Evolutionary conservation across 441 rosid species (phyloP), one percentile per base, ranked within the genome.

Genomic region (Populus hybrid): DNA sequence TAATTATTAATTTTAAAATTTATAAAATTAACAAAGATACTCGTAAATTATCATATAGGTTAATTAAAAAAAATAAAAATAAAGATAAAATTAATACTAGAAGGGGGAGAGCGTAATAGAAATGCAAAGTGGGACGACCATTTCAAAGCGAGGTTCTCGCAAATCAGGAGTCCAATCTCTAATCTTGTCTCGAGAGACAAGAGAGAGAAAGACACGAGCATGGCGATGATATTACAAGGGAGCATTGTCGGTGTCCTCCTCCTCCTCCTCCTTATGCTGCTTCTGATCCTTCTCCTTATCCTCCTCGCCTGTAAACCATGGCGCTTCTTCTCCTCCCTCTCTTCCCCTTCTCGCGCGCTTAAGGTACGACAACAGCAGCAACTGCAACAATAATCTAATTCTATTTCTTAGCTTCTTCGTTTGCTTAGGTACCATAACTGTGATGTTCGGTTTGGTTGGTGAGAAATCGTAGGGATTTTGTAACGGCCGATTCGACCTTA

Each of bases 241-340:
- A 83, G 77, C 91, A 85, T 88, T 88, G 79, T 86, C 79, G 87
- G 84, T 79, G 70, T 24, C 24, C 24, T 85, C 81, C 74, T 82
- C 63, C 82, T 89, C 20, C 57, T 50, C 72, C 82, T 88, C 76
- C 89, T 95, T 79, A 84, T 93, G 97, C 81, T 95, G 84, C 83
- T 92, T 76, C 73, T 95, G 81, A 78, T 93, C 86, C 35, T 90
- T 85, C 50, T 95, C 79, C 78, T 89, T 85, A 68, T 92, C 90
- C 77, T 93, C 78, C 63, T 89, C 82, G 93, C 88, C 86, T 93
- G 91, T 85, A 89, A 88, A 79, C 98, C 99, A 82, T 95, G 99
- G 98, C 99, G 97, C 35, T 89, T 80, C 84, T 77, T 89, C 78
- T 46, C 57, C 57, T 46, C 20, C 57, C 65, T 85, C 82, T 78